A percentile compares a stretch with the other conserved stretches of the same genome.
phyloP scores from a whole-genome alignment of 108 stramenopile genomes.

The Cyclostephanos invisitatus region DNA sequence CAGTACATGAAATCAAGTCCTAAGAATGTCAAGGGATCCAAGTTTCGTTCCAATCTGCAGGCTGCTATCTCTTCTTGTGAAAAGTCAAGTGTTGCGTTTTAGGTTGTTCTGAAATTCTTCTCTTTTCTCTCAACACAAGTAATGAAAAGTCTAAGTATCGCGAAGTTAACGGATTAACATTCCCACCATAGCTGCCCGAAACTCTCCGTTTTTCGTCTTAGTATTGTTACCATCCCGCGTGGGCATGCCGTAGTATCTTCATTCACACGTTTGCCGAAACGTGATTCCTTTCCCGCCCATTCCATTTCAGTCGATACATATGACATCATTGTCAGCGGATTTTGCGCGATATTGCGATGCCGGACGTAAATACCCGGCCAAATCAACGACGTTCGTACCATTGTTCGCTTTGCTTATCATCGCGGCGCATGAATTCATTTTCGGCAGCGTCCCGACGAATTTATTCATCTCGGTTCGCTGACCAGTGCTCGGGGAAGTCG shows the following conservation, averaged over 20 bases:
- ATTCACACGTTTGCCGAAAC: not conserved
- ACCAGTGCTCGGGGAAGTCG: not conserved
- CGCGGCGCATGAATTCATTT: not conserved
- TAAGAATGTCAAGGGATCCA: constrained; percentile 76
- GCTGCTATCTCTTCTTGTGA: constrained; percentile 58
- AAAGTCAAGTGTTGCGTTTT: not conserved
- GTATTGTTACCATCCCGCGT: not conserved
- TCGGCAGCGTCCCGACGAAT: not conserved
- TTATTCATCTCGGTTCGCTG: not conserved
- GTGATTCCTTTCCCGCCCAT: not conserved
- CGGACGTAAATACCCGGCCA: not conserved
- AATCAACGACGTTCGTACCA: not conserved
- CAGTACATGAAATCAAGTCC: constrained; percentile 82
- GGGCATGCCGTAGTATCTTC: not conserved
- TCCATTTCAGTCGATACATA: not conserved
- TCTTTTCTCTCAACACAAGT: not conserved
- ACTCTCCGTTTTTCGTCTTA: too few species aligned
- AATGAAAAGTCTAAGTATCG: too few species aligned
- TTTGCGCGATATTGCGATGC: not conserved
- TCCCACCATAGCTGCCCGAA: not conserved
- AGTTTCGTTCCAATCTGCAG: constrained; percentile 73
- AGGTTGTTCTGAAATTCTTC: not conserved
- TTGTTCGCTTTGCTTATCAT: not conserved
- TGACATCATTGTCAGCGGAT: not conserved
- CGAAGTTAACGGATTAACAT: not conserved